phyloP scores from a whole-genome alignment of 1,284 basidiomycete genomes.

The Thecaphora frezii region DNA sequence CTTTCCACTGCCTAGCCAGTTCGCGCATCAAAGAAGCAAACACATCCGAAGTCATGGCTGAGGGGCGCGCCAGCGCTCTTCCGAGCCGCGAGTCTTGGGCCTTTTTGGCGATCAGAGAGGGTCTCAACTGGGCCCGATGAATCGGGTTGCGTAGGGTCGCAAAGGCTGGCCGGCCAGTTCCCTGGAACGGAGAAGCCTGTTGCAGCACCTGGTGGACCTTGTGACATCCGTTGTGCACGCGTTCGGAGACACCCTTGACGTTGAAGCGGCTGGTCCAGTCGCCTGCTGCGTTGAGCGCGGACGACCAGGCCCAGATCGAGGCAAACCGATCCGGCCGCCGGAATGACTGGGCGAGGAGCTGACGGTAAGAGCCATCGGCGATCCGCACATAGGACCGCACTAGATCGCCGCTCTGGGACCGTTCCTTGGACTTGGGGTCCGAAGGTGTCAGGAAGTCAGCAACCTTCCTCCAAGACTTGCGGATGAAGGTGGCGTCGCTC shows the following conservation, averaged over 20 bases:
- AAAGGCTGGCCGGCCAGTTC: background rate
- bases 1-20: constrained; percentile 21
- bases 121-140: background rate
- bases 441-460: no score
- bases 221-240: background rate
- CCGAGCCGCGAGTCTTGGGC: background rate
- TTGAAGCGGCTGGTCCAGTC: background rate
- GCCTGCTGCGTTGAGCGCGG: background rate
- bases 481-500: no score
- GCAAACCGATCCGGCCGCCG: background rate
- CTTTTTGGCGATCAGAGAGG: background rate
- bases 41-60: background rate
- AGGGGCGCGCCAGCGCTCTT: background rate
- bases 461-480: no score
- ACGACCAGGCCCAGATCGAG: background rate
- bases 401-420: no score
- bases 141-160: background rate
- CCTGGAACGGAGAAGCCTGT: background rate
- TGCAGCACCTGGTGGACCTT: background rate
- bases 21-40: constrained; percentile 4
- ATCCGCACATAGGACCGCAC: no score
- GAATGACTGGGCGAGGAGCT: background rate
- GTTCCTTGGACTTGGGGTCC: no score
- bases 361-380: background rate
- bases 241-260: background rate